Evolutionary conservation across 148 eudicot species (phyloP).

Genomic region (Pouteria glomerata): DNA sequence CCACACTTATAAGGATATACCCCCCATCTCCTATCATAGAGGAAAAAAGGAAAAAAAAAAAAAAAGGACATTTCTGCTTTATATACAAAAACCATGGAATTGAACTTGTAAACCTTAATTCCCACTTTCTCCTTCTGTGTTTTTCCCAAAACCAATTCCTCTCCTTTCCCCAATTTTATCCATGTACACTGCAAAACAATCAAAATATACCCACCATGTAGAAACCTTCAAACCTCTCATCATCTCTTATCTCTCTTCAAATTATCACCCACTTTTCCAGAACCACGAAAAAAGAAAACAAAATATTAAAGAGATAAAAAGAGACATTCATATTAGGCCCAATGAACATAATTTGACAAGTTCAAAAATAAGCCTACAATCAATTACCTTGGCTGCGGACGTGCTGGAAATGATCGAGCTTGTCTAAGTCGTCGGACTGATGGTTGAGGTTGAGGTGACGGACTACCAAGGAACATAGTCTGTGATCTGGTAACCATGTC

Average conservation of each 20-base stretch:
- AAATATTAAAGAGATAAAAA: not conserved
- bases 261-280: not conserved
- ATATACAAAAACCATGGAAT: slow-evolving; percentile 11
- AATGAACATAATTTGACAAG: not conserved
- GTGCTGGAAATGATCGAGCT: slow-evolving; percentile 12
- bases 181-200: not conserved
- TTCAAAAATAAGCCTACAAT: not conserved
- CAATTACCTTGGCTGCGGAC: slow-evolving; percentile 15
- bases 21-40: slow-evolving; percentile 4
- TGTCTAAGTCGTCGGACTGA: not conserved
- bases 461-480: slow-evolving; percentile 11
- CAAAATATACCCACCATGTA: not conserved
- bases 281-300: not conserved
- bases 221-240: not conserved
- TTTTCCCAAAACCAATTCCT: not conserved
- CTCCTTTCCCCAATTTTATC: slow-evolving; percentile 4
- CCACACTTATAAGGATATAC: slow-evolving; percentile 14
- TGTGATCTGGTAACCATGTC: slow-evolving; percentile 18
- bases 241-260: not conserved
- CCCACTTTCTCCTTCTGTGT: not conserved
- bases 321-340: not conserved
- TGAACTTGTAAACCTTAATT: slow-evolving; percentile 1
- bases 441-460: slow-evolving; percentile 10
- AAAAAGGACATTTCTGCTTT: not conserved
- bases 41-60: not conserved